A percentile compares a stretch with the other conserved stretches of the same genome.
Conservation (phyloP, 495 filamentous ascomycete species). For the Aspergillus saccharolyticus region DNA sequence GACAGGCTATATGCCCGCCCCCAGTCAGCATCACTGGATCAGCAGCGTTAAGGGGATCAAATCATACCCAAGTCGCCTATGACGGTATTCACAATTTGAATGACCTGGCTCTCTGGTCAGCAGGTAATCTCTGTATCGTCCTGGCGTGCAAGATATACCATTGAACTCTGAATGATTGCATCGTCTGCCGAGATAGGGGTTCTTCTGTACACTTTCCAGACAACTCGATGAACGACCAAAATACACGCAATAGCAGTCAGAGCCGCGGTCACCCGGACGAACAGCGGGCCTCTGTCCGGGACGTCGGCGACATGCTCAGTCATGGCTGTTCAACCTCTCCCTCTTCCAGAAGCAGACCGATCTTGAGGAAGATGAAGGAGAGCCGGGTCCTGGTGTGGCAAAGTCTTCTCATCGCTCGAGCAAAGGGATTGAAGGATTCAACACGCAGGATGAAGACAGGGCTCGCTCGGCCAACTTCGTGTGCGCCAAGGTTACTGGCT, state of each 20-base stretch:
- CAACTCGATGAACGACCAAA: conserved; percentile 17
- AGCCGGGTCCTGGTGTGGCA: neutral
- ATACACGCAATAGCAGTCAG: conserved; percentile 27
- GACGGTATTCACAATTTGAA: conserved; percentile 19
- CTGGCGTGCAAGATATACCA: conserved; percentile 4
- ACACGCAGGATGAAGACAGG: neutral
- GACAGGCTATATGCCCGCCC: conserved; percentile 7
- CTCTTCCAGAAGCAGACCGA: neutral
- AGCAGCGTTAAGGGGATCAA: neutral
- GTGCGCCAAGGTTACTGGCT: neutral
- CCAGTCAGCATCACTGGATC: neutral
- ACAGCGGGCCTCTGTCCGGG: conserved; percentile 16
- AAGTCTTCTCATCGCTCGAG: neutral
- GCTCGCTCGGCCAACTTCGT: neutral
- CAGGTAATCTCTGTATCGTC: neutral
- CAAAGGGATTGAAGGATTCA: neutral
- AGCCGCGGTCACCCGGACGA: conserved; percentile 13
- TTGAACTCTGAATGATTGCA: conserved; percentile 12
- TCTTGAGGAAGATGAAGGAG: neutral
- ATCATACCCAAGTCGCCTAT: conserved; percentile 23
- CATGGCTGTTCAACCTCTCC: neutral
- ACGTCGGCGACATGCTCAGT: conserved; percentile 7
- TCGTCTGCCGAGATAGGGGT: conserved; percentile 13
- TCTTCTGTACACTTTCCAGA: conserved; percentile 7
- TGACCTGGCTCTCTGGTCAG: neutral